Evolutionary conservation across 345 rosid species (phyloP), one percentile per base, ranked within the genome.

Genomic region (Mallotus nudiflorus): DNA sequence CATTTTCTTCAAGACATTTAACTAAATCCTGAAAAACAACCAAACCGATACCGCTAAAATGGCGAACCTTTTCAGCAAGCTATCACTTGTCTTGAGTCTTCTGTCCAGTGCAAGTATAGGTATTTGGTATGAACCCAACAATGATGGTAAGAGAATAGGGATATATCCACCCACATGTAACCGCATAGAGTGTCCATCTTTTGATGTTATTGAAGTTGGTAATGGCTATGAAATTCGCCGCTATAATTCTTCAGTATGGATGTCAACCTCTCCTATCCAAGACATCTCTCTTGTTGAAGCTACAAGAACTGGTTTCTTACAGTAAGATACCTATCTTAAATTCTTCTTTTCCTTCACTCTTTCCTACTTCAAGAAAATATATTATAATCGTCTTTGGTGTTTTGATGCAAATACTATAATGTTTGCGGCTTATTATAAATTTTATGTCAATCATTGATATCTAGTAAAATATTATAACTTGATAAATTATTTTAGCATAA

Each of bases 111-210:
- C 80, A 9, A 76, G 70, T 49, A 42, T 69, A 56, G 67, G 70
- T 37, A 22, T 50, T 2, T 70, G 80, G 75, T 39, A 62, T 48
- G 72, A 55, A 65, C 29, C 78, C 40, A 46, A 27, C 15, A 57
- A 64, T 57, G 58, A 42, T 27, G 20, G 29, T 27, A 42, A 42
- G 46, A 58, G 37, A 16, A 2, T 31, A 15, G 75, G 48, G 3
- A 74, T 68, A 45, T 80, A 73, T 59, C 93, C 98, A 4, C 92
- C 97, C 0, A 28, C 91, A 16, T 93, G 98, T 78, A 77, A 64
- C 73, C 78, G 90, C 56, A 91, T 93, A 60, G 97, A 93, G 75
- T 91, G 98, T 73, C 97, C 98, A 0, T 78, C 54, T 65, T 91
- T 80, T 55, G 80, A 86, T 14, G 68, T 86, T 12, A 61, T 88